These are phyloP conservation scores for Dujonia santamariae DNA, from an alignment of 1,139 yeast species.

Conservation along the genomic window DNA sequence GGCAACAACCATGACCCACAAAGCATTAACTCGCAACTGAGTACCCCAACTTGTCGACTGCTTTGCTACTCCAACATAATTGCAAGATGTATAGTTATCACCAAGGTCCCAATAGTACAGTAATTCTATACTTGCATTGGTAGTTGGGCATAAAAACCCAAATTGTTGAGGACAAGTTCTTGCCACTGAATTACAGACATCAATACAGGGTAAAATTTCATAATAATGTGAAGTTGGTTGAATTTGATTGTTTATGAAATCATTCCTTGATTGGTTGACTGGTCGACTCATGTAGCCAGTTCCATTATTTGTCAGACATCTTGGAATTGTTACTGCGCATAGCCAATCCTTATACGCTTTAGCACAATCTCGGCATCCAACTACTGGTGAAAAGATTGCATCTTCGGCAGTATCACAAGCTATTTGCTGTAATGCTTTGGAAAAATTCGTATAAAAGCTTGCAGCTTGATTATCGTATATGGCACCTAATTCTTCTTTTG, in stretches of 20 bases:
- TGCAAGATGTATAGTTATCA: constrained; percentile 38
- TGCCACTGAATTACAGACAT: constrained; percentile 74
- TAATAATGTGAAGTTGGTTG: constrained; percentile 61
- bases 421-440: constrained; percentile 71
- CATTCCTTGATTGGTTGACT: constrained; percentile 57
- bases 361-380: constrained; percentile 72
- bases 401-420: constrained; percentile 75
- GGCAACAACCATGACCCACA: background rate
- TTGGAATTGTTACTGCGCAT: constrained; percentile 86
- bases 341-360: constrained; percentile 80
- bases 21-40: too few relatives aligned
- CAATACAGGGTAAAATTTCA: constrained; percentile 84
- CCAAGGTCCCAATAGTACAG: constrained; percentile 49
- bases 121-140: constrained; percentile 29
- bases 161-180: constrained; percentile 81
- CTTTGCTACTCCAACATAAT: constrained; percentile 44
- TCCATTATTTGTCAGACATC: constrained; percentile 60
- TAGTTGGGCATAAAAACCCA: constrained; percentile 68
- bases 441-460: constrained; percentile 58
- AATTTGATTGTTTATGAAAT: constrained; percentile 52
- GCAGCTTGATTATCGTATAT: constrained; percentile 66
- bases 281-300: constrained; percentile 48
- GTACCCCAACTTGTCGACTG: too few relatives aligned
- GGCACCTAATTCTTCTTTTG: constrained; percentile 19
- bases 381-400: constrained; percentile 68